Conservation (phyloP, 345 rosid species). For the Arabidopsis thaliana region DNA sequence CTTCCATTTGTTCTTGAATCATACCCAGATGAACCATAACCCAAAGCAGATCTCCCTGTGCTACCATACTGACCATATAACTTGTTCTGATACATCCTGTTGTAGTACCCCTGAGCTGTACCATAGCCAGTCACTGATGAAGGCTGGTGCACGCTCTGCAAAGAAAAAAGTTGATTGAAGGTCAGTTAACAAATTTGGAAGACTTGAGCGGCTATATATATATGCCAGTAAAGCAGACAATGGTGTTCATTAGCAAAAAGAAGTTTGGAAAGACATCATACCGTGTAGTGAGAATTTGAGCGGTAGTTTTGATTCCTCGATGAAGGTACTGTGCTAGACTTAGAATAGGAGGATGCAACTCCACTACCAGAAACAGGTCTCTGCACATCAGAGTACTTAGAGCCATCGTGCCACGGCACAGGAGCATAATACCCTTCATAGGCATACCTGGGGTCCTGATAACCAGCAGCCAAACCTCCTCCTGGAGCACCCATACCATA, state of each 20-base stretch:
- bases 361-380: slow-evolving; percentile 54
- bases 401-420: slow-evolving; percentile 59
- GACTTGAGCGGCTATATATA: not conserved
- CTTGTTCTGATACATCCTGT: slow-evolving; percentile 75
- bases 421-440: slow-evolving; percentile 62
- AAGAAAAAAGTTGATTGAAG: not conserved
- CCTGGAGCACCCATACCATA: slow-evolving; percentile 62
- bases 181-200: not conserved
- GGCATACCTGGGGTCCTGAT: slow-evolving; percentile 67
- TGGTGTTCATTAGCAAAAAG: not conserved
- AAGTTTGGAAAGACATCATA: slow-evolving; percentile 32
- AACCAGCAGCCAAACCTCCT: slow-evolving; percentile 59
- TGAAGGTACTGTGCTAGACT: slow-evolving; percentile 55
- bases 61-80: slow-evolving; percentile 69
- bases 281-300: slow-evolving; percentile 66
- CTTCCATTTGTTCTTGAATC: slow-evolving; percentile 66
- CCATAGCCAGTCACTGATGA: slow-evolving; percentile 64
- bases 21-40: slow-evolving; percentile 73
- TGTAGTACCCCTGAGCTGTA: slow-evolving; percentile 59
- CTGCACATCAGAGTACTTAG: slow-evolving; percentile 63
- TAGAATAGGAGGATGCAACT: slow-evolving; percentile 57
- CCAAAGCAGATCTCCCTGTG: slow-evolving; percentile 65
- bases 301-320: slow-evolving; percentile 67
- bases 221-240: not conserved
- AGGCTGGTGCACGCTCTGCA: slow-evolving; percentile 67